A percentile compares a stretch with the other conserved stretches of the same genome.
Evolutionary conservation across 1,284 basidiomycete genomes (phyloP).

Genomic region (Pyrrhoderma lamaoense): DNA sequence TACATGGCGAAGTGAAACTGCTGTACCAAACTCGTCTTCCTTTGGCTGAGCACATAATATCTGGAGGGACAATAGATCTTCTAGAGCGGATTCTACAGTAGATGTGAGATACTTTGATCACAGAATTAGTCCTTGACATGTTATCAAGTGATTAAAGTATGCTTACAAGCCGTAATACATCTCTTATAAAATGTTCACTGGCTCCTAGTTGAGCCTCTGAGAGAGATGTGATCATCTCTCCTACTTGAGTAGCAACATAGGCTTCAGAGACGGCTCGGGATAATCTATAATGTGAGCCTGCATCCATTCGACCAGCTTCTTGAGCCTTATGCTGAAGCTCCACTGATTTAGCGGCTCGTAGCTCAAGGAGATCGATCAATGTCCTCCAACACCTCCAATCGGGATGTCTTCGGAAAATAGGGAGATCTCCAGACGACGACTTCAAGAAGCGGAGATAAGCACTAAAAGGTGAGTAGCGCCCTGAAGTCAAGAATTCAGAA

Average conservation of each 20-base stretch:
- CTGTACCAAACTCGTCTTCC: constrained; percentile 36
- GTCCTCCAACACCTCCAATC: constrained; percentile 34
- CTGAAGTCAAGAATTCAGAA: constrained; percentile 17
- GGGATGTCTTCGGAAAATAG: constrained; percentile 18
- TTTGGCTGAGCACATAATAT: constrained; percentile 29
- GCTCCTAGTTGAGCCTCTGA: constrained; percentile 22
- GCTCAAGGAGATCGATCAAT: constrained; percentile 46
- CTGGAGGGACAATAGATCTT: constrained; percentile 53
- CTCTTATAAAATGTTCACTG: constrained; percentile 23
- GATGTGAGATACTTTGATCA: constrained; percentile 53
- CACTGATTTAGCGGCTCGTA: constrained; percentile 55
- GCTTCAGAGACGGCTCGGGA: constrained; percentile 61
- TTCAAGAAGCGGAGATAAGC: constrained; percentile 46
- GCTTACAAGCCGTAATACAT: constrained; percentile 10
- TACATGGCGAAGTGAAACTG: constrained; percentile 23
- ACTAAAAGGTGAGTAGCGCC: constrained; percentile 36
- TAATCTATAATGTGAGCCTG: constrained; percentile 46
- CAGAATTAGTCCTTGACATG: too few species aligned
- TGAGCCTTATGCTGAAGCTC: constrained; percentile 34
- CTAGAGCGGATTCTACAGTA: constrained; percentile 45
- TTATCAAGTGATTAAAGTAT: background rate
- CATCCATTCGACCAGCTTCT: constrained; percentile 36
- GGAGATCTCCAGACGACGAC: constrained; percentile 18
- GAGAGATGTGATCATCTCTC: constrained; percentile 34
- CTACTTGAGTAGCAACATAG: constrained; percentile 51